A percentile compares a stretch with the other conserved stretches of the same genome.
phyloP scores from a whole-genome alignment of 306 rosid genomes.

The Cucumis hystrix region DNA sequence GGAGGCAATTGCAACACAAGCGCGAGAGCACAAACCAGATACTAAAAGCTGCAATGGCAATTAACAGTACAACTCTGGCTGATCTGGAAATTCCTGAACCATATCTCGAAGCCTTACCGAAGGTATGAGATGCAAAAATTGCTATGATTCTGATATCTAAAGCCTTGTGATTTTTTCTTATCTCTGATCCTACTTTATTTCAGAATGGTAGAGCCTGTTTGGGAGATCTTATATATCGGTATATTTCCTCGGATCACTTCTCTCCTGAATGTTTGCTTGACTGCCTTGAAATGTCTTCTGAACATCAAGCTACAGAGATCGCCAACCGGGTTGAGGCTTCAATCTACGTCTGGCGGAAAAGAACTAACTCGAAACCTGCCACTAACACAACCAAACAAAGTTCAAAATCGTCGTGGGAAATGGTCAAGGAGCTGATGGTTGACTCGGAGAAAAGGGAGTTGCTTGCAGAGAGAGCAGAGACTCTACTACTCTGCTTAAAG shows the following conservation, averaged over 20 bases:
- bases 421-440: constrained; percentile 86
- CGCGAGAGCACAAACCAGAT: constrained; percentile 82
- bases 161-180: neutral
- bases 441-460: constrained; percentile 80
- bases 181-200: constrained; percentile 18
- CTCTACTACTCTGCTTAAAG: constrained; percentile 65
- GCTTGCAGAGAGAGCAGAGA: constrained; percentile 87
- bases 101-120: constrained; percentile 75
- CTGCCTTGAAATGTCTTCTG: constrained; percentile 81
- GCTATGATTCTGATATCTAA: neutral
- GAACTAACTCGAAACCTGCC: constrained; percentile 36
- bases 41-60: constrained; percentile 84
- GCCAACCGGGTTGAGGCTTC: constrained; percentile 80
- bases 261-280: constrained; percentile 72
- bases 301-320: constrained; percentile 89
- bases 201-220: constrained; percentile 78
- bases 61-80: constrained; percentile 59
- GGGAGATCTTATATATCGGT: constrained; percentile 85
- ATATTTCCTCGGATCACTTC: constrained; percentile 78
- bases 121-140: constrained; percentile 28
- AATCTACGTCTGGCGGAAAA: constrained; percentile 58
- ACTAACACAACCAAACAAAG: constrained; percentile 24
- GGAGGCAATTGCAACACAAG: constrained; percentile 78
- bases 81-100: constrained; percentile 86
- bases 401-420: constrained; percentile 90